Base-by-base conservation (phyloP, 805 yeast genomes). In the Pichia cephalocereana region DNA sequence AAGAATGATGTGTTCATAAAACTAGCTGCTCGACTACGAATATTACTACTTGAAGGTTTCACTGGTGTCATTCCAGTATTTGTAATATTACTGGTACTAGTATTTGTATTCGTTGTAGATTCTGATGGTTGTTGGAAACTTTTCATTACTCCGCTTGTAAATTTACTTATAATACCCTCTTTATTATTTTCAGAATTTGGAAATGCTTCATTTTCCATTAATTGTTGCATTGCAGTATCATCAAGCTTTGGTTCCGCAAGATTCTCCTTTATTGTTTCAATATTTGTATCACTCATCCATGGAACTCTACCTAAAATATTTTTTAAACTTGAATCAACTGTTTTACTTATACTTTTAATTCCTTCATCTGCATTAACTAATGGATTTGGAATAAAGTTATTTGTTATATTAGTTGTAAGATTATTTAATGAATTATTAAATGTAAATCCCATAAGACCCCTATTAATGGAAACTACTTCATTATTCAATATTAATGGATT, bases 361-460 rank as follows among this genome's bases (percentile, higher is more conserved):
- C 70, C 69, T 50, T 67, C 70, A 48, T 67, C 69, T 1, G 70
- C 68, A 41, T 60, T 62, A 39, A 63, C 62, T 8, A 64, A 48
- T 2, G 57, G 31, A 19, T 47, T 53, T 11, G 57, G 50, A 34
- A 54, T 37, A 8, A 48, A 26, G 18, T 37, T 37, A 18, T 19
- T 37, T 8, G 23, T 37, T 9, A 18, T 37, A 37, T 37, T 37
- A 18, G 26, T 54, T 17, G 40, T 52, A 38, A 45, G 42, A 46
- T 9, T 49, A 34, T 10, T 53, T 9, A 43, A 18, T 9, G 19
- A 17, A 37, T 18, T 19, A 18, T 37, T 17, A 7, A 17, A 17
- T n/a, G 6, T 8, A 37, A 37, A 37, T 17, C 39, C 39, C 3
- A n/a, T 17, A 6, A 18, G 3, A 9, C 15, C 15, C 2, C 28